Percentiles rank a stretch among this genome's conserved stretches.
Evolutionary conservation across 2,329 filamentous ascomycete species (phyloP).

Genomic region (Penicillium sumatraense): DNA sequence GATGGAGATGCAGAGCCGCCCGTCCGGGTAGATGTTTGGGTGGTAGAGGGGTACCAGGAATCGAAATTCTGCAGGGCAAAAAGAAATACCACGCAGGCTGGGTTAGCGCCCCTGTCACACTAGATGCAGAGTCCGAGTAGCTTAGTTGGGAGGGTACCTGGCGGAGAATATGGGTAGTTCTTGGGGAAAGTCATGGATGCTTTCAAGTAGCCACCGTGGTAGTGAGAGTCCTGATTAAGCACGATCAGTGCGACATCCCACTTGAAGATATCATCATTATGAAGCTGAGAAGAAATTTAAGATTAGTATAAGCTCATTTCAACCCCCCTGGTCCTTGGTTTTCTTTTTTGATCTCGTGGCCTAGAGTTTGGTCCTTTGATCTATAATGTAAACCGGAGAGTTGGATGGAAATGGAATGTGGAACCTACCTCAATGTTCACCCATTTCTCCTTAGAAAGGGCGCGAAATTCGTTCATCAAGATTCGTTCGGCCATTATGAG

Average conservation of each 20-base stretch:
- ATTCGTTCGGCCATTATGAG: constrained; percentile 70
- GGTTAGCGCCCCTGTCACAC: constrained; percentile 3
- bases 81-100: background rate
- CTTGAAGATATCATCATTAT: constrained; percentile 80
- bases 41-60: constrained; percentile 83
- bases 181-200: constrained; percentile 84
- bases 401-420: background rate
- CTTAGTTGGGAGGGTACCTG: constrained; percentile 51
- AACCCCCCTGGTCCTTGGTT: background rate
- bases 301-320: background rate
- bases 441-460: constrained; percentile 88
- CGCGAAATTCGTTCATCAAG: constrained; percentile 85
- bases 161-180: constrained; percentile 89
- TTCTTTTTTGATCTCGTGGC: background rate
- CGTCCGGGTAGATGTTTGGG: constrained; percentile 91
- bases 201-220: constrained; percentile 91
- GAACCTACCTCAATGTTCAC: constrained; percentile 78
- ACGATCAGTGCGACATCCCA: constrained; percentile 92
- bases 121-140: background rate
- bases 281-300: constrained; percentile 60
- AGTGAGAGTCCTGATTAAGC: constrained; percentile 87
- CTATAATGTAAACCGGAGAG: background rate
- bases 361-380: background rate
- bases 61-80: constrained; percentile 69
- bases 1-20: constrained; percentile 94